Conservation (phyloP, 179 eudicot species). For the Spinacia oleracea region DNA sequence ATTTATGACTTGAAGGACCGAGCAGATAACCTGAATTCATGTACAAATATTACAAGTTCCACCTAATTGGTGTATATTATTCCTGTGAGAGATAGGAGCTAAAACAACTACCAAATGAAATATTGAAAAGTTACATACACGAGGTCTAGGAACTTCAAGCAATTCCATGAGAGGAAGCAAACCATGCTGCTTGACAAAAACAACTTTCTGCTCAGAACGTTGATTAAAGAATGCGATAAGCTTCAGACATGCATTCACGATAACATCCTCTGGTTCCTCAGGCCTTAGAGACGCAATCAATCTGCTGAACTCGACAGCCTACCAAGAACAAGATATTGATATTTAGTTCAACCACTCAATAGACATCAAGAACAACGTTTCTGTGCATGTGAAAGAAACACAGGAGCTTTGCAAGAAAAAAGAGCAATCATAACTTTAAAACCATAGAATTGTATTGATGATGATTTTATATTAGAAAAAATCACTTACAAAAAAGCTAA, state of each 20-base stretch:
- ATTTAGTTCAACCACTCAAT: constrained; percentile 11
- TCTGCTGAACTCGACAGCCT: constrained; percentile 97
- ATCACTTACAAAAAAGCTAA: too few relatives aligned
- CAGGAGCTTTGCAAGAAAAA: not conserved
- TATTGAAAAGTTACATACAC: constrained; percentile 53
- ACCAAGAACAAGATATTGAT: constrained; percentile 19
- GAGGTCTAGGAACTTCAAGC: constrained; percentile 86
- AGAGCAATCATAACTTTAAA: not conserved
- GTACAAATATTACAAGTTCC: not conserved
- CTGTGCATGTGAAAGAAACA: constrained; percentile 6
- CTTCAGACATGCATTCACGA: constrained; percentile 85
- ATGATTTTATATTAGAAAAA: not conserved
- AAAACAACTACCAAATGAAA: constrained; percentile 16
- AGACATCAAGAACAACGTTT: not conserved
- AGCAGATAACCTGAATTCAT: constrained; percentile 74
- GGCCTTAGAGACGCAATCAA: constrained; percentile 78
- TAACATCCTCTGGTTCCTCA: constrained; percentile 91
- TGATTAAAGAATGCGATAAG: constrained; percentile 80
- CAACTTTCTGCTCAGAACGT: constrained; percentile 91
- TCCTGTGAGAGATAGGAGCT: not conserved
- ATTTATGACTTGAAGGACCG: constrained; percentile 90
- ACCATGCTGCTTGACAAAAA: constrained; percentile 87
- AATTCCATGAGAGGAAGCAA: constrained; percentile 92
- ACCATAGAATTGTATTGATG: not conserved
- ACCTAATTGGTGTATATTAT: not conserved